Evolutionary conservation across 768 basidiomycete genomes (phyloP).

Genomic region (Russula lepida): DNA sequence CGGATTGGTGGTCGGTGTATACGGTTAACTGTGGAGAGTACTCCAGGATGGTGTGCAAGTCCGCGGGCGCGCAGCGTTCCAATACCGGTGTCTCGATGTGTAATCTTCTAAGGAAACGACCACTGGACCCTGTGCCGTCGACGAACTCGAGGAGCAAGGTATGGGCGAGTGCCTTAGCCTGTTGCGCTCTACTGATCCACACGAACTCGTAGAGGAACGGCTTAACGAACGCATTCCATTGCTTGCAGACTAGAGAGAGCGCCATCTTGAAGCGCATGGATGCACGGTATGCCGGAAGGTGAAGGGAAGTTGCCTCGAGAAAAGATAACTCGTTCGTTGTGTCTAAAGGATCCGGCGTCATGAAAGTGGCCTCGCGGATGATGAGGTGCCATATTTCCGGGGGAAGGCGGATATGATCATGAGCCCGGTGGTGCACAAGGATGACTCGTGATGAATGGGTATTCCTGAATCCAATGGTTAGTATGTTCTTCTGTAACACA

Average conservation of each 20-base stretch:
- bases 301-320: slow-evolving; percentile 36
- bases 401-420: slow-evolving; percentile 33
- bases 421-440: slow-evolving; percentile 1
- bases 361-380: slow-evolving; percentile 47
- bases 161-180: slow-evolving; percentile 41
- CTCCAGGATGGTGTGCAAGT: slow-evolving; percentile 61
- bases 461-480: not conserved
- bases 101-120: slow-evolving; percentile 49
- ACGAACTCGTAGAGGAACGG: slow-evolving; percentile 58
- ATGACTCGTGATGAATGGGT: not conserved
- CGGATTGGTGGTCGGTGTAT: slow-evolving; percentile 56
- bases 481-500: not conserved
- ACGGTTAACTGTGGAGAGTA: slow-evolving; percentile 50
- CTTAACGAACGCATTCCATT: slow-evolving; percentile 47
- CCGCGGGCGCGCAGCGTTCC: slow-evolving; percentile 56
- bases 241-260: slow-evolving; percentile 46
- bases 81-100: slow-evolving; percentile 64
- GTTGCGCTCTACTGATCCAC: slow-evolving; percentile 52
- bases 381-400: slow-evolving; percentile 61
- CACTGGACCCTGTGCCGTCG: slow-evolving; percentile 27
- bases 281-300: slow-evolving; percentile 38
- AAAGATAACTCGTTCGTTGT: slow-evolving; percentile 49
- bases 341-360: slow-evolving; percentile 38
- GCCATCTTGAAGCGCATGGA: slow-evolving; percentile 42
- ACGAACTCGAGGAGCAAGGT: slow-evolving; percentile 39